phyloP scores from a whole-genome alignment of 2,329 filamentous ascomycete species.

The Claviceps sp. region DNA sequence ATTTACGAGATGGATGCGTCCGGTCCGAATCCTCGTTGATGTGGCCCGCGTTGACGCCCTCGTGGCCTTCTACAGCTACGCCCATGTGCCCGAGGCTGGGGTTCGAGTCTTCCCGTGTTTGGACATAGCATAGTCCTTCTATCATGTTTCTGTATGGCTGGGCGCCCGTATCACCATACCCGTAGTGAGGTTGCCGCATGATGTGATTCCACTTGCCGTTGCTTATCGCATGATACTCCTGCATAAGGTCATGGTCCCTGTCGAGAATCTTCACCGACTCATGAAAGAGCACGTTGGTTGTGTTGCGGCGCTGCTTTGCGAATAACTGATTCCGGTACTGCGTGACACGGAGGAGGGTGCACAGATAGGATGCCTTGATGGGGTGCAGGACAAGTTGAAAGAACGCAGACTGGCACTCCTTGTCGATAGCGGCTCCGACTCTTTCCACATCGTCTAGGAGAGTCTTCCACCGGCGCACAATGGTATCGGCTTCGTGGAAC shows the following conservation, averaged over 20 bases:
- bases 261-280: constrained; percentile 36
- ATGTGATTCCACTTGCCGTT: constrained; percentile 44
- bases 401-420: constrained; percentile 34
- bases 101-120: constrained; percentile 32
- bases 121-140: constrained; percentile 39
- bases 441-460: constrained; percentile 30
- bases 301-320: constrained; percentile 41
- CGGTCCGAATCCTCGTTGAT: constrained; percentile 41
- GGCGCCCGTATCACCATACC: constrained; percentile 22
- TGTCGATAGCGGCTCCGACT: constrained; percentile 29
- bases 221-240: constrained; percentile 36
- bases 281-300: constrained; percentile 35
- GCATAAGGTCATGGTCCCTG: constrained; percentile 34
- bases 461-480: constrained; percentile 38
- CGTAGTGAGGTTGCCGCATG: constrained; percentile 33
- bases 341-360: constrained; percentile 33
- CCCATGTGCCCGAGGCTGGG: constrained; percentile 29
- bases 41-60: constrained; percentile 20
- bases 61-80: constrained; percentile 18
- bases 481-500: constrained; percentile 44
- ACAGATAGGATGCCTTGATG: constrained; percentile 41
- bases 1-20: constrained; percentile 27
- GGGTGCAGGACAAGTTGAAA: constrained; percentile 51
- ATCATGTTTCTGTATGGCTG: constrained; percentile 39
- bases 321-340: constrained; percentile 38